Base-by-base conservation (phyloP, 208 protist genomes). In the Porcisia deanei region DNA sequence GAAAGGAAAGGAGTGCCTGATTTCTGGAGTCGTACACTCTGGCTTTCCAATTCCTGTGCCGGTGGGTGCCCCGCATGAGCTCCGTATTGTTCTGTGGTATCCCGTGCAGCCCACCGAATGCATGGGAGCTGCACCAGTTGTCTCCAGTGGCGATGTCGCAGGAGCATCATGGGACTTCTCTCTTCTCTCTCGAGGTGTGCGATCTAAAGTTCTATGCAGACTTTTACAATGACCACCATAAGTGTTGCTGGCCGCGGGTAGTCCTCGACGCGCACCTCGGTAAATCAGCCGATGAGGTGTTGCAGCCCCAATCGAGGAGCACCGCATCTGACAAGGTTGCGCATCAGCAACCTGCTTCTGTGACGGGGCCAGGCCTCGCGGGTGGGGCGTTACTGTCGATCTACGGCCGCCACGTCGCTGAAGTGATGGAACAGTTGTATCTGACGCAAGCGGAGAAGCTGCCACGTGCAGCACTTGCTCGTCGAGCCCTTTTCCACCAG, bases 241-340 rank as follows among this genome's bases (percentile, higher is more conserved):
- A 72, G 10, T 93, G 88, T 70, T 93, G 88, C 73, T 93, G 85
- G 85, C 78, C 88, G 34, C 86, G 88, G 18, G 73, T 77, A n/a
- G 77, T 93, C 47, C 71, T 93, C 0, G 80, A 89, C 20, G 72
- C 85, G 1, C 75, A 78, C 52, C 47, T 87, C 0, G 70, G 71
- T 3, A 52, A 73, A 22, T 73, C 72, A 20, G 57, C 77, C 8
- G 57, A 75, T 18, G 66, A 70, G 18, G 45, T 75, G 0, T 14
- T n/a, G 8, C 66, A 41, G 43, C 43, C 41, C 16, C 37, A 55
- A 3, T 5, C 22, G 18, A 10, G 34, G 14, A 7, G 1, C n/a
- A 10, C 9, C 22, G 12, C 20, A 2, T 34, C 55, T 22, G n/a
- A 43, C 22, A n/a, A 34, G 20, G 5, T 43, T 4, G 47, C 54